phyloP scores from a whole-genome alignment of 768 basidiomycete species.

The Tephrocybe sp. region DNA sequence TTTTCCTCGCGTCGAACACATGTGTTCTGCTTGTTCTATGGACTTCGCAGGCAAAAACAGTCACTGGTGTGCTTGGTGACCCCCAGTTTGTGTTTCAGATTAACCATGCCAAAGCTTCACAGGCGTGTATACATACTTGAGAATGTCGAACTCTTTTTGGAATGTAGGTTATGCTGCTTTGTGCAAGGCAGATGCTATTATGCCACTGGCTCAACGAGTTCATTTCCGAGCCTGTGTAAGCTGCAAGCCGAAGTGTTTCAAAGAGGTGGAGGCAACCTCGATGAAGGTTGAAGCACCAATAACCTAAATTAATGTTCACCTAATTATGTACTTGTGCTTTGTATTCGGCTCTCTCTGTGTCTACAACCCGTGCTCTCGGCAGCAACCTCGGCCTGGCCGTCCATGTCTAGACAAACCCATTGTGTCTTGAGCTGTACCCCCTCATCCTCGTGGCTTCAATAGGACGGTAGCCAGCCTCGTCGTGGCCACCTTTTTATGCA shows the following conservation, averaged over 20 bases:
- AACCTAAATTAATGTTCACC: background rate
- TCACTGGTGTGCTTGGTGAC: background rate
- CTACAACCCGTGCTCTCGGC: background rate
- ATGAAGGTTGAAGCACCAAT: too few relatives aligned
- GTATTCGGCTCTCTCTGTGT: background rate
- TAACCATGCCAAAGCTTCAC: background rate
- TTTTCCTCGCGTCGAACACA: too few relatives aligned
- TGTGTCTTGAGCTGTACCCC: slow-evolving; percentile 4
- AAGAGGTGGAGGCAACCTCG: background rate
- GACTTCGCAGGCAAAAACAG: too few relatives aligned
- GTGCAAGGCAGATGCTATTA: slow-evolving; percentile 10
- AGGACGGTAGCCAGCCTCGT: slow-evolving; percentile 12
- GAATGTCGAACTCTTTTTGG: background rate
- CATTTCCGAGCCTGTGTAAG: slow-evolving; percentile 15
- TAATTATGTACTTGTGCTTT: background rate
- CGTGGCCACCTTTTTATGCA: slow-evolving; percentile 8
- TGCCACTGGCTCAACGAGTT: slow-evolving; percentile 12
- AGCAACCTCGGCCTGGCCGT: background rate
- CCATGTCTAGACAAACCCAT: background rate
- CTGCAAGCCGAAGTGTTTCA: background rate
- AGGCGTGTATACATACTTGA: background rate
- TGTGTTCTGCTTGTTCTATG: too few relatives aligned
- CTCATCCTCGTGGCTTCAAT: slow-evolving; percentile 18
- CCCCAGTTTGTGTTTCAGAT: slow-evolving; percentile 9
- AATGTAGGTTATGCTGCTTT: slow-evolving; percentile 15